Percentiles rank a stretch among this genome's conserved stretches.
Evolutionary conservation across 225 moss, liverwort and hornwort genomes (phyloP).

Genomic region (Bryum argenteum): DNA sequence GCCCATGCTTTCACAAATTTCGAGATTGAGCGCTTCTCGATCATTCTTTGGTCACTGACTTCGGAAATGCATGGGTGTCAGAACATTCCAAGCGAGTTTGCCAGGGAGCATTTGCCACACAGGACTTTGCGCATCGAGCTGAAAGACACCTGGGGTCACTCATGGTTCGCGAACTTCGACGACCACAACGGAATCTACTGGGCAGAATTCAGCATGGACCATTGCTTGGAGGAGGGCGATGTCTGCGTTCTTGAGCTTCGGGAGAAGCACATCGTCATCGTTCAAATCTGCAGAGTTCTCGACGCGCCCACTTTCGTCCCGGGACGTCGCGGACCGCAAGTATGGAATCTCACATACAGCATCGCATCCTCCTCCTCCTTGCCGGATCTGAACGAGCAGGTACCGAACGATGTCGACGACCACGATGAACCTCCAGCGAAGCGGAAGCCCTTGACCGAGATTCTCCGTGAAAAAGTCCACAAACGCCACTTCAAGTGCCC

Average conservation of each 20-base stretch:
- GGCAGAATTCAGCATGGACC: slow-evolving; percentile 46
- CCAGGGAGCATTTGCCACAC: too few relatives aligned
- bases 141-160: slow-evolving; percentile 33
- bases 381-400: slow-evolving; percentile 23
- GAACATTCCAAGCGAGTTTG: too few relatives aligned
- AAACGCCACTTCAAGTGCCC: slow-evolving; percentile 20
- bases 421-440: slow-evolving; percentile 12
- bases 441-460: slow-evolving; percentile 11
- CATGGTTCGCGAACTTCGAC: slow-evolving; percentile 37
- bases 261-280: slow-evolving; percentile 28
- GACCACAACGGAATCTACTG: slow-evolving; percentile 38
- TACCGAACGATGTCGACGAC: slow-evolving; percentile 8
- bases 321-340: slow-evolving; percentile 17
- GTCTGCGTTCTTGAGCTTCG: slow-evolving; percentile 45
- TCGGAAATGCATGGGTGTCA: too few relatives aligned
- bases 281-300: slow-evolving; percentile 38
- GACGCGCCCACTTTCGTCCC: slow-evolving; percentile 8
- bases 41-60: neutral
- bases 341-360: slow-evolving; percentile 32
- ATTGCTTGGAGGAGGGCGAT: slow-evolving; percentile 48
- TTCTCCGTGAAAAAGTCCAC: slow-evolving; percentile 27
- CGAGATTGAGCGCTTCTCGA: slow-evolving; percentile 26
- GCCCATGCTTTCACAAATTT: neutral
- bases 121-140: slow-evolving; percentile 7
- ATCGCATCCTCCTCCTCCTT: neutral